phyloP scores from a whole-genome alignment of 352 stramenopile species.

The Globisporangium abappressorium region DNA sequence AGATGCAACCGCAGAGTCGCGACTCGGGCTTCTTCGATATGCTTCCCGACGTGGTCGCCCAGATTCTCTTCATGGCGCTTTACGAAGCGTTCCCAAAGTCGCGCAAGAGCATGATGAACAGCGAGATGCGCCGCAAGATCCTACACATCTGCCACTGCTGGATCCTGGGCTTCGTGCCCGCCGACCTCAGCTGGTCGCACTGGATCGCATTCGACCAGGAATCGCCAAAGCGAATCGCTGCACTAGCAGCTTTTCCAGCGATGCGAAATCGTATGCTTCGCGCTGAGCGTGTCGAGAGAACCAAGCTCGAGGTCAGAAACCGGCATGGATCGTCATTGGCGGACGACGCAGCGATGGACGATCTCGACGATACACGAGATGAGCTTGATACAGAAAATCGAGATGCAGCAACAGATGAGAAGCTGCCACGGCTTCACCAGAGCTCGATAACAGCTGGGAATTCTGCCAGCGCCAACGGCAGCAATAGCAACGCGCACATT shows the following conservation, averaged over 20 bases:
- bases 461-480: not conserved
- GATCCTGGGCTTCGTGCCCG: conserved; percentile 61
- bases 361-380: conserved; percentile 1
- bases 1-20: conserved; percentile 45
- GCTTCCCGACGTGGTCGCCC: conserved; percentile 52
- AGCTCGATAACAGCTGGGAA: not conserved
- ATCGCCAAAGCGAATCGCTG: conserved; percentile 54
- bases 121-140: conserved; percentile 35
- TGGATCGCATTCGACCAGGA: conserved; percentile 60
- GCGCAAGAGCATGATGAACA: conserved; percentile 37
- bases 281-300: conserved; percentile 58
- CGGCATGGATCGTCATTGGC: conserved; percentile 31
- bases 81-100: conserved; percentile 76
- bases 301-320: conserved; percentile 48
- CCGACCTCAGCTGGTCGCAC: conserved; percentile 40
- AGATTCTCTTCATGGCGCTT: conserved; percentile 60
- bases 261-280: conserved; percentile 68
- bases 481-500: conserved; percentile 11
- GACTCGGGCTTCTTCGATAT: conserved; percentile 56
- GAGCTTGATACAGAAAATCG: conserved; percentile 4
- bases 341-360: conserved; percentile 5
- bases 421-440: conserved; percentile 9
- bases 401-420: not conserved
- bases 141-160: conserved; percentile 55
- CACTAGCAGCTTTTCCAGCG: conserved; percentile 56